These are phyloP conservation scores for Tulasnella sp. DNA, from an alignment of 768 basidiomycete species.

Conservation along the genomic window DNA sequence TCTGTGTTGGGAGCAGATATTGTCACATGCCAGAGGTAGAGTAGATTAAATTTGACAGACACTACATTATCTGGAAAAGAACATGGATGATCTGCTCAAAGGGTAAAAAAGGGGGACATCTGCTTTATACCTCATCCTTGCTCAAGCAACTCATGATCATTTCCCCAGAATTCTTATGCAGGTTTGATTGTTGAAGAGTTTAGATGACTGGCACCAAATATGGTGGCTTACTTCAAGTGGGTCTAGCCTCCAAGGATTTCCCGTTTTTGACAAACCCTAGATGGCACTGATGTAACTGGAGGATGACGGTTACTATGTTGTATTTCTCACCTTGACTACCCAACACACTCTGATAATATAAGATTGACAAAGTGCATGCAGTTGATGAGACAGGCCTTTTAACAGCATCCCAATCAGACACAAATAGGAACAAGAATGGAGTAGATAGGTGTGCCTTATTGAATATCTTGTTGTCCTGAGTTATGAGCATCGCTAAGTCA, in stretches of 20 bases:
- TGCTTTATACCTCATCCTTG: conserved; percentile 39
- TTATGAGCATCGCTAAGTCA: conserved; percentile 3
- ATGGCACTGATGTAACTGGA: conserved; percentile 60
- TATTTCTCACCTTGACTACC: not conserved
- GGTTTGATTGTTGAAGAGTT: not conserved
- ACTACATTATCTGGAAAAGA: conserved; percentile 48
- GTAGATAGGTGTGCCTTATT: conserved; percentile 36
- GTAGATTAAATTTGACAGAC: conserved; percentile 73
- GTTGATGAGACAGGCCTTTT: conserved; percentile 44
- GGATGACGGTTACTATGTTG: conserved; percentile 52
- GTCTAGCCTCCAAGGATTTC: conserved; percentile 53
- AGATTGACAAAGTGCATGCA: conserved; percentile 27
- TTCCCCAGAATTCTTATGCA: conserved; percentile 37
- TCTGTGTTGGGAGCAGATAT: conserved; percentile 42
- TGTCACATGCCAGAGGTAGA: conserved; percentile 65
- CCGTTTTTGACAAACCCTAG: conserved; percentile 55
- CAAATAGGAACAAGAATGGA: too few relatives aligned
- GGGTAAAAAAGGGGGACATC: not conserved
- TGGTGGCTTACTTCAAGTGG: conserved; percentile 2
- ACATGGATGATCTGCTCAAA: not conserved
- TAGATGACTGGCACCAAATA: too few relatives aligned
- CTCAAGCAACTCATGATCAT: conserved; percentile 42
- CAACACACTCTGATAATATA: conserved; percentile 11
- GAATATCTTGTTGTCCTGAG: conserved; percentile 70
- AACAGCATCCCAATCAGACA: too few relatives aligned